These are phyloP conservation scores for Ogataea pignaliae DNA, from an alignment of 805 yeast species.

Conservation along the genomic window DNA sequence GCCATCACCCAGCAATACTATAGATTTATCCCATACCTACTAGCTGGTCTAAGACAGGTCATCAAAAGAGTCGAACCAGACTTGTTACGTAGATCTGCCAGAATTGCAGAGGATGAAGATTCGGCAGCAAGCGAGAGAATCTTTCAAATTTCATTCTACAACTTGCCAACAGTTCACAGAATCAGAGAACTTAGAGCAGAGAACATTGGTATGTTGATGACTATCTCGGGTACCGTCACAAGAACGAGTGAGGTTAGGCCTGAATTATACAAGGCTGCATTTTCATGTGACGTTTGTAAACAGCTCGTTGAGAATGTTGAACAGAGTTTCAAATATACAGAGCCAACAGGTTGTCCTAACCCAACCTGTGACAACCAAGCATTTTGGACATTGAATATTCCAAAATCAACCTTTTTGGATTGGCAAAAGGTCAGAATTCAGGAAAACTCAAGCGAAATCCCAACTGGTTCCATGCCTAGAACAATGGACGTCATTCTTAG, in stretches of 20 bases:
- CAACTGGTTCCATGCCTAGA: conserved; percentile 98
- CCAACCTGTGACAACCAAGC: conserved; percentile 85
- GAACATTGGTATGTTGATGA: conserved; percentile 76
- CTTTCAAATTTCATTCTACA: conserved; percentile 88
- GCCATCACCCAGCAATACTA: conserved; percentile 91
- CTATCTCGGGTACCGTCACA: conserved; percentile 92
- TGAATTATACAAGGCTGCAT: conserved; percentile 80
- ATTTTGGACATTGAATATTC: conserved; percentile 76
- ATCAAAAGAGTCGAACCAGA: conserved; percentile 74
- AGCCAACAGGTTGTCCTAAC: conserved; percentile 87
- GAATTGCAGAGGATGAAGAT: conserved; percentile 34
- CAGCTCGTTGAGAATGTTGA: conserved; percentile 85
- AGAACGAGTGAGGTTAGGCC: conserved; percentile 96
- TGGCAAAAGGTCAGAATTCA: conserved; percentile 97
- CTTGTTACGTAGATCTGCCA: conserved; percentile 44
- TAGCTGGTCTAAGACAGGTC: conserved; percentile 67
- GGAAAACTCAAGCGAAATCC: conserved; percentile 94
- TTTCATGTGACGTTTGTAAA: conserved; percentile 84
- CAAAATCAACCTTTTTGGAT: conserved; percentile 84
- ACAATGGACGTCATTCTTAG: conserved; percentile 87
- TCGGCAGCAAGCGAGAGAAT: conserved; percentile 57
- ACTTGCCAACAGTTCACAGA: conserved; percentile 74
- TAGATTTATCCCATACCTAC: conserved; percentile 82
- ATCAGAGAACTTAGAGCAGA: conserved; percentile 89
- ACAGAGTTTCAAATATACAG: conserved; percentile 89